Percentiles rank a stretch among this genome's conserved stretches.
phyloP scores from a whole-genome alignment of 140 eudicot genomes.

The Cichorium intybus region DNA sequence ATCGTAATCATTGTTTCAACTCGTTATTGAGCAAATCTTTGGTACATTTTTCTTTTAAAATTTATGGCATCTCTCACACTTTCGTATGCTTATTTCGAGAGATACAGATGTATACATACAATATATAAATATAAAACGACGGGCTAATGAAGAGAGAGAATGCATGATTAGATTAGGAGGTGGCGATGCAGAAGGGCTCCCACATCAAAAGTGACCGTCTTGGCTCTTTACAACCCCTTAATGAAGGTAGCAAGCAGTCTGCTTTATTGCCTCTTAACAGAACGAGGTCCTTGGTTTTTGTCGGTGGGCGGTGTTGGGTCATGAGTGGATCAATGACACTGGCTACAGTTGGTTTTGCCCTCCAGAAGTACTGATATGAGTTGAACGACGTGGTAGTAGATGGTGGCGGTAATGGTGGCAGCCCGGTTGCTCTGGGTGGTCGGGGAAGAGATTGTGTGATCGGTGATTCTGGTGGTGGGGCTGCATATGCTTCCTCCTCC shows the following conservation, averaged over 20 bases:
- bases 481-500: conserved; percentile 4
- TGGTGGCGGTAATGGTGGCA: conserved; percentile 42
- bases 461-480: not conserved
- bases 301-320: conserved; percentile 35
- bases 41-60: conserved; percentile 20
- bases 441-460: conserved; percentile 44
- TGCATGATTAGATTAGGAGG: conserved; percentile 43
- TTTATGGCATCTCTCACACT: conserved; percentile 31
- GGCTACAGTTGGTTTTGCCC: conserved; percentile 45
- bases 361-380: conserved; percentile 79
- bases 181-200: conserved; percentile 93
- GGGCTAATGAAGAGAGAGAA: not conserved
- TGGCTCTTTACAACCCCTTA: conserved; percentile 66
- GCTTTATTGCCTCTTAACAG: conserved; percentile 47
- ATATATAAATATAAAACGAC: not conserved
- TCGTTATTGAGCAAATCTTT: conserved; percentile 26
- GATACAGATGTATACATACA: conserved; percentile 11
- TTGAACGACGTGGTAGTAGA: conserved; percentile 39
- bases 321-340: conserved; percentile 36
- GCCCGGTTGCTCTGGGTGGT: conserved; percentile 35
- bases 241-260: conserved; percentile 49
- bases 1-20: conserved; percentile 14
- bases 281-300: conserved; percentile 41
- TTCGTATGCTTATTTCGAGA: conserved; percentile 33
- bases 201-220: conserved; percentile 52